Conservation (phyloP, 352 stramenopile genomes). For the Elongisporangium anandrum region DNA sequence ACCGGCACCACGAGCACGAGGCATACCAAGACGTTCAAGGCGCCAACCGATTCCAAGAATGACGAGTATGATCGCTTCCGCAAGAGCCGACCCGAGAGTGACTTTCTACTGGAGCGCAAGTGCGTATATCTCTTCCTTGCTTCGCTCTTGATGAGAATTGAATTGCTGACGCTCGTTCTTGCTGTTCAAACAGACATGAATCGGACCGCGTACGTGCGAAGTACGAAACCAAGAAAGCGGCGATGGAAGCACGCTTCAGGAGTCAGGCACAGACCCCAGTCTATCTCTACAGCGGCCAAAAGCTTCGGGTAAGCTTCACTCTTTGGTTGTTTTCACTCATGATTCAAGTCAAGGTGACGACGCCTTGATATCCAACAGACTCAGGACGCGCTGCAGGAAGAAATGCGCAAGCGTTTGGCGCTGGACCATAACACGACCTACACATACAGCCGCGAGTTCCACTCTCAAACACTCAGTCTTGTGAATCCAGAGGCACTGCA, state of each 20-base stretch:
- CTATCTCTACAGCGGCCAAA: slow-evolving; percentile 89
- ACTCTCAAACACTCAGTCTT: slow-evolving; percentile 79
- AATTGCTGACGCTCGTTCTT: background rate
- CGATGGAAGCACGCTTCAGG: slow-evolving; percentile 18
- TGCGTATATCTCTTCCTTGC: slow-evolving; percentile 3
- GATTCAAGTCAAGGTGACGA: background rate
- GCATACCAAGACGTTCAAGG: slow-evolving; percentile 36
- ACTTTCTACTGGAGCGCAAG: slow-evolving; percentile 59
- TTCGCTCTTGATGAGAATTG: background rate
- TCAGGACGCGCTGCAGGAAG: slow-evolving; percentile 81
- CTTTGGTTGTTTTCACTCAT: background rate
- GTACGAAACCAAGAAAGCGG: slow-evolving; percentile 38
- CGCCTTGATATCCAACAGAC: slow-evolving; percentile 28
- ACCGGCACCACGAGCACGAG: background rate
- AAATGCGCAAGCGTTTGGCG: slow-evolving; percentile 56
- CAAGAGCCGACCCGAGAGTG: slow-evolving; percentile 34
- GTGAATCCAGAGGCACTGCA: slow-evolving; percentile 65
- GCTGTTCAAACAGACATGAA: slow-evolving; percentile 18
- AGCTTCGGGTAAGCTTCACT: slow-evolving; percentile 46
- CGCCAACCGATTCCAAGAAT: slow-evolving; percentile 72
- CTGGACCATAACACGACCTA: slow-evolving; percentile 63
- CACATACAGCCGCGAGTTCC: slow-evolving; percentile 87
- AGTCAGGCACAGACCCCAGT: slow-evolving; percentile 25
- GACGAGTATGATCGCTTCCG: slow-evolving; percentile 50
- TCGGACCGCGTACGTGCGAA: slow-evolving; percentile 18